phyloP scores from a whole-genome alignment of 2,329 filamentous ascomycete species.

The Alternaria triticimaculans region DNA sequence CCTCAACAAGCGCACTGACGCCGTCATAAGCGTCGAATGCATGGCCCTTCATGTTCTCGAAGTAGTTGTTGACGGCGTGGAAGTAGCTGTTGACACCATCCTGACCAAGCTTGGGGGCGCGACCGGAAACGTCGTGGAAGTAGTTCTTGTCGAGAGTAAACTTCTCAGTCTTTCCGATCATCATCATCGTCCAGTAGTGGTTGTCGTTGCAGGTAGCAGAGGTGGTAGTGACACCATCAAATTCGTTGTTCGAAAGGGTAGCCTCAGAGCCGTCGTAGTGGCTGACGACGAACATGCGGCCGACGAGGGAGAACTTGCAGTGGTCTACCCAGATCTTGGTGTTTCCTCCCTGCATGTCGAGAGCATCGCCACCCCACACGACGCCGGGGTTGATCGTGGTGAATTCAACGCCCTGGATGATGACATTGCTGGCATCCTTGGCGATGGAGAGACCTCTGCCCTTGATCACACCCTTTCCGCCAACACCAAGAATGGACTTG shows the following conservation, averaged over 20 bases:
- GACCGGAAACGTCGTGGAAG: slow-evolving; percentile 55
- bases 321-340: slow-evolving; percentile 49
- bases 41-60: slow-evolving; percentile 51
- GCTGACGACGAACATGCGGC: slow-evolving; percentile 54
- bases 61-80: slow-evolving; percentile 39
- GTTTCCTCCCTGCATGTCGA: slow-evolving; percentile 44
- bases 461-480: slow-evolving; percentile 49
- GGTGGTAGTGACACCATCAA: slow-evolving; percentile 53
- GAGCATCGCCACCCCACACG: slow-evolving; percentile 50
- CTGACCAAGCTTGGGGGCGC: slow-evolving; percentile 52
- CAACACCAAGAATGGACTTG: slow-evolving; percentile 52
- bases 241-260: slow-evolving; percentile 57
- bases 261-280: slow-evolving; percentile 46
- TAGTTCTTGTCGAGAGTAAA: slow-evolving; percentile 56
- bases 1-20: slow-evolving; percentile 47
- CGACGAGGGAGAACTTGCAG: slow-evolving; percentile 53
- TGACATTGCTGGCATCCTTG: slow-evolving; percentile 44
- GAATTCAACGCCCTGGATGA: slow-evolving; percentile 52
- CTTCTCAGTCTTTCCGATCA: slow-evolving; percentile 50
- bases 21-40: slow-evolving; percentile 51
- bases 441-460: slow-evolving; percentile 52
- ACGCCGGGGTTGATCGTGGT: slow-evolving; percentile 48
- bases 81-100: slow-evolving; percentile 34
- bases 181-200: slow-evolving; percentile 57
- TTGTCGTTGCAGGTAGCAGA: slow-evolving; percentile 55